Evolutionary conservation across 805 yeast species (phyloP).

Genomic region (Jamesozyma gamospora): DNA sequence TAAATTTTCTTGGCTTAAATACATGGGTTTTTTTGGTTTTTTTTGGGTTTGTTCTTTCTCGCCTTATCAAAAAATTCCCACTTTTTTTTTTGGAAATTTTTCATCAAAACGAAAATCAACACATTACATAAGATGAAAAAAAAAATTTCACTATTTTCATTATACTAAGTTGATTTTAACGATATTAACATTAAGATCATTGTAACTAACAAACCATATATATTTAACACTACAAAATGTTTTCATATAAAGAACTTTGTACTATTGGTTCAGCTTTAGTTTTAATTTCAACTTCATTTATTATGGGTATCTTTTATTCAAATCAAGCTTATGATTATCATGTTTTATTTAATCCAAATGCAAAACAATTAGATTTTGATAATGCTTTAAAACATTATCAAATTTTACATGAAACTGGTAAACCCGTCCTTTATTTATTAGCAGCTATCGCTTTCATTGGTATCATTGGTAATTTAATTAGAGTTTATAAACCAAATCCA

Average conservation of each 20-base stretch:
- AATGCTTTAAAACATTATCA: slow-evolving; percentile 65
- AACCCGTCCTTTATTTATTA: slow-evolving; percentile 32
- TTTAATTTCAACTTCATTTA: slow-evolving; percentile 50
- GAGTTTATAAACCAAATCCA: slow-evolving; percentile 78
- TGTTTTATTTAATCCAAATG: slow-evolving; percentile 55
- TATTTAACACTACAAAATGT: too few species aligned
- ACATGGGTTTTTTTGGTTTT: too few species aligned
- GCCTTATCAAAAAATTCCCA: too few species aligned
- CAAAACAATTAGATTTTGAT: slow-evolving; percentile 44
- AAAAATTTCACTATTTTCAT: too few species aligned
- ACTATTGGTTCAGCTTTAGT: slow-evolving; percentile 25
- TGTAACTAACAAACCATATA: too few species aligned
- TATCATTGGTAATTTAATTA: slow-evolving; percentile 59
- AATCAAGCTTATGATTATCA: slow-evolving; percentile 76
- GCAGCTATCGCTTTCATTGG: slow-evolving; percentile 62
- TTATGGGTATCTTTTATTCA: slow-evolving; percentile 67
- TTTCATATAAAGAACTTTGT: slow-evolving; percentile 22
- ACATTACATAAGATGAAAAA: too few species aligned
- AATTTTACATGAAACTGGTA: slow-evolving; percentile 59
- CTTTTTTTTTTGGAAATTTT: too few species aligned
- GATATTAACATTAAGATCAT: too few species aligned
- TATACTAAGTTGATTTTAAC: too few species aligned
- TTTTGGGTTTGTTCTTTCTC: too few species aligned
- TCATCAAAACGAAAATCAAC: too few species aligned
- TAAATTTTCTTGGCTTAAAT: too few species aligned